These are phyloP conservation scores for Umbellularia californica DNA, from an alignment of 164 flowering plant genomes.

Conservation along the genomic window DNA sequence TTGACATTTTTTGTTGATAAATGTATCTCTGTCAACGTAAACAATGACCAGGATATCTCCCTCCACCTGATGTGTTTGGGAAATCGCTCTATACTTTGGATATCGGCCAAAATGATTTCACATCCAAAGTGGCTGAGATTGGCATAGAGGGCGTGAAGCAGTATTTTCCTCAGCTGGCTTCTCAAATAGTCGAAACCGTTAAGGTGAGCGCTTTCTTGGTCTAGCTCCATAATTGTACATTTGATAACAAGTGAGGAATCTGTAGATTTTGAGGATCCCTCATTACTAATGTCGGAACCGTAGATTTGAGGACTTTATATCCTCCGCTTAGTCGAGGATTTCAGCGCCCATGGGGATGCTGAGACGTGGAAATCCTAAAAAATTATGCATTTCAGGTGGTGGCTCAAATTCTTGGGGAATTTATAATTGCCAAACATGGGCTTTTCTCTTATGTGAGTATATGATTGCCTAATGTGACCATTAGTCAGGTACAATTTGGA, in stretches of 20 bases:
- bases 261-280: not conserved
- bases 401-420: too few species aligned
- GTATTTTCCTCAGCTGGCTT: slow-evolving; percentile 56
- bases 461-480: too few species aligned
- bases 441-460: too few species aligned
- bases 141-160: slow-evolving; percentile 56
- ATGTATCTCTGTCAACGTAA: not conserved
- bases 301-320: too few species aligned
- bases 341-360: too few species aligned
- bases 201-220: slow-evolving; percentile 37
- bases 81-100: slow-evolving; percentile 72
- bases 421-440: too few species aligned
- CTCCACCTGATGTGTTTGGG: slow-evolving; percentile 48
- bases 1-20: not conserved
- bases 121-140: slow-evolving; percentile 44
- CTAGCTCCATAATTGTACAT: not conserved
- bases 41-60: slow-evolving; percentile 28
- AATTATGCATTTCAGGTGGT: too few species aligned
- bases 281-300: too few species aligned
- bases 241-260: not conserved
- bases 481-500: too few species aligned
- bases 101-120: slow-evolving; percentile 94
- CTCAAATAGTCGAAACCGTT: slow-evolving; percentile 52
- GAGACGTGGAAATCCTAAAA: too few species aligned
- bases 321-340: too few species aligned